Base-by-base conservation (phyloP, 1,139 yeast genomes). In the Suhomyces maxii region DNA sequence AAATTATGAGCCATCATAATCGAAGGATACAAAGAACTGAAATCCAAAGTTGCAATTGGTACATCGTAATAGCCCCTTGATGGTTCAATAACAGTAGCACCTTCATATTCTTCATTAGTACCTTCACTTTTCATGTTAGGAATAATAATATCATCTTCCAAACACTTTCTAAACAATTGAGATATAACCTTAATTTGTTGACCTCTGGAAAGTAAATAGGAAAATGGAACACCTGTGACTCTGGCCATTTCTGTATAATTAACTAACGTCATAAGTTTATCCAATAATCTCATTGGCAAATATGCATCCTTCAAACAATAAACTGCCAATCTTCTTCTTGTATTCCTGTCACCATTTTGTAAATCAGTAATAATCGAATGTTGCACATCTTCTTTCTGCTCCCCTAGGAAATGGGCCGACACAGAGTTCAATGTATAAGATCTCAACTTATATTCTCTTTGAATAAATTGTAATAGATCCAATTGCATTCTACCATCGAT, bases 1-100 rank as follows among this genome's bases (percentile, higher is more conserved):
- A 95, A 73, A 64, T 95, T 95, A 65, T 95, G 99, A 0, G 99
- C 99, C 98, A 93, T 93, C 98, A 95, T 95, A 60, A 95, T 95
- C 50, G 97, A 89, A 7, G 99, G 99, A 66, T 95, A 95, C 76
- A 95, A 79, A 40, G 97, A 89, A 55, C 96, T 90, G 80, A 95
- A 95, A 84, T 95, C 99, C 56, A 95, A 76, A 0, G 99, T 95
- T 2, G 99, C 97, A 62, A 95, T 93, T 0, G 99, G 99, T 8
- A 88, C 93, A 66, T 90, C 96, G 59, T 95, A 95, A 66, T 90
- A 95, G 0, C 99, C 99, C 64, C 98, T 80, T 11, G 76, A 77
- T 1, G 99, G 99, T 63, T 95, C 99, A 65, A 95, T 95, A 55
- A 95, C 99, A 0, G 99, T 95, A 4, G 99, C 99, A 69, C 99